These are phyloP conservation scores for Aegilops longissima DNA, from an alignment of 176 grass and related monocot genomes.

Conservation along the genomic window DNA sequence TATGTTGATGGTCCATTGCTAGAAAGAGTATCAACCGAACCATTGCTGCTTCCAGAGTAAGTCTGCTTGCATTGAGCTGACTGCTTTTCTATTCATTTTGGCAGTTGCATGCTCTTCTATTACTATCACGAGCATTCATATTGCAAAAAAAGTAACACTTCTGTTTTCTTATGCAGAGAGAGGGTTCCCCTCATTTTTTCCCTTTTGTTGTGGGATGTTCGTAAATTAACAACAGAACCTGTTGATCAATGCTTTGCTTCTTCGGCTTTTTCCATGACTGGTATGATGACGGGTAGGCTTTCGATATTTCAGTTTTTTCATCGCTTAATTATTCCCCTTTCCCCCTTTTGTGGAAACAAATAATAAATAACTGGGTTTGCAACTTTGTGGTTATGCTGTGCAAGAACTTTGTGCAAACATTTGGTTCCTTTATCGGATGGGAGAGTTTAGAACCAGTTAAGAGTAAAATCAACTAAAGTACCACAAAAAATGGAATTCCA, in stretches of 20 bases:
- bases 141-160: neutral
- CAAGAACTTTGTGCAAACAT: conserved; percentile 12
- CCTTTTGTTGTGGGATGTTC: conserved; percentile 54
- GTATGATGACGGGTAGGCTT: conserved; percentile 37
- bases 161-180: conserved; percentile 50
- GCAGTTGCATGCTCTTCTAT: neutral
- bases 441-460: too few species aligned
- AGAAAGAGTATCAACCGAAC: conserved; percentile 56
- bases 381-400: neutral
- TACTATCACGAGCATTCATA: conserved; percentile 2
- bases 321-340: neutral
- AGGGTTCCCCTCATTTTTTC: conserved; percentile 55
- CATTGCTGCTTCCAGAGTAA: conserved; percentile 62
- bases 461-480: too few species aligned
- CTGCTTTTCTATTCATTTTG: neutral
- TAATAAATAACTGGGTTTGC: conserved; percentile 13
- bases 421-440: neutral
- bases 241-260: conserved; percentile 39
- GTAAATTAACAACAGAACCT: conserved; percentile 31
- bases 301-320: neutral
- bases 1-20: conserved; percentile 41
- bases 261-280: conserved; percentile 35
- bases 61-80: conserved; percentile 29
- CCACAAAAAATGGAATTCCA: too few species aligned
- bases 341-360: neutral